phyloP scores from a whole-genome alignment of 1,139 yeast genomes.

The Schwanniomyces etchellsii region DNA sequence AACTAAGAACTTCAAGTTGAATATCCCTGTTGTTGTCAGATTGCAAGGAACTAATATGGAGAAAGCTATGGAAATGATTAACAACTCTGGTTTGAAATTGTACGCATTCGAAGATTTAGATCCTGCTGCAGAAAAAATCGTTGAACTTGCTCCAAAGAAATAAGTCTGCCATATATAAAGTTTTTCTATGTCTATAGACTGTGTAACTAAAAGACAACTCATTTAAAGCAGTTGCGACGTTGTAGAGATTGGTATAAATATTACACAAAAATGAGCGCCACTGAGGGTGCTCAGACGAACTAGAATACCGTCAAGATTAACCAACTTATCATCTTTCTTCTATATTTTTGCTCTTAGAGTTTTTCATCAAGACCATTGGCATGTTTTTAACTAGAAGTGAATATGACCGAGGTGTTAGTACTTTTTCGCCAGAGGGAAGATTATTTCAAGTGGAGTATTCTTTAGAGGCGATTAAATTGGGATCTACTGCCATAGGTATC shows the following conservation, averaged over 20 bases:
- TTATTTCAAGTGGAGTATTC: conserved; percentile 98
- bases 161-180: no score
- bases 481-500: conserved; percentile 97
- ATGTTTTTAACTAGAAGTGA: conserved; percentile 99
- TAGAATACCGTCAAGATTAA: no score
- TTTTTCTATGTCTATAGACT: background rate
- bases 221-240: background rate
- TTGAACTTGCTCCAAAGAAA: conserved; percentile 51
- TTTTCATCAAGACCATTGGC: no score
- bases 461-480: conserved; percentile 91
- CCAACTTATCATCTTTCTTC: no score
- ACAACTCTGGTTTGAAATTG: conserved; percentile 88
- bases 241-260: background rate
- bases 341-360: no score
- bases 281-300: no score
- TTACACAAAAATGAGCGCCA: conserved; percentile 5
- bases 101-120: conserved; percentile 90
- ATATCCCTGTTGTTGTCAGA: conserved; percentile 95
- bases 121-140: conserved; percentile 96
- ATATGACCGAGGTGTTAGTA: conserved; percentile 97
- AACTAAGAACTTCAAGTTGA: conserved; percentile 92
- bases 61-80: conserved; percentile 81
- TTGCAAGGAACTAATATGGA: conserved; percentile 96
- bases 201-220: background rate
- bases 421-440: conserved; percentile 98